Base-by-base conservation (phyloP, 176 grass and related monocot genomes). In the Dendrocalamus sinicus region DNA sequence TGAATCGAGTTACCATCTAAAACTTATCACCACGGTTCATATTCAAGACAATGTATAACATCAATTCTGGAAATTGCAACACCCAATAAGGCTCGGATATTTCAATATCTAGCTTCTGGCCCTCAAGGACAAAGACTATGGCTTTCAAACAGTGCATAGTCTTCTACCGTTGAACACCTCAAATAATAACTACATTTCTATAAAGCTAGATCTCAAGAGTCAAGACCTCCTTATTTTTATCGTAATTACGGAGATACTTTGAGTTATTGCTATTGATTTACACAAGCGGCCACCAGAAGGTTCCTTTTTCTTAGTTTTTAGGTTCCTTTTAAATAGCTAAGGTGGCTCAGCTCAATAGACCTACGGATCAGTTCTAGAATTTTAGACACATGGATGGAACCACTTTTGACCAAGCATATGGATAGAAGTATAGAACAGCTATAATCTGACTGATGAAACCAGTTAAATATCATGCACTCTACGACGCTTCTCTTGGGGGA, bases 201-300 rank as follows among this genome's bases (percentile, higher is more conserved):
- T n/a, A 76, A 54, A 35, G 7, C 72, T 59, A 68, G 11, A 89
- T 76, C 19, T 13, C 48, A 60, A 73, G 35, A n/a, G 13, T 13
- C 48, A 60, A 73, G 35, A 30, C 23, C 62, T 81, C 41, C 59
- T 70, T 85, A 78, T 70, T 82, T 70, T 82, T 67, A 46, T 51
- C 67, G 52, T 66, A 50, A 41, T 32, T 78, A 54, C 3, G 73
- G 79, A 59, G 74, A 78, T 73, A 59, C 67, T 66, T 71, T 50
- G 63, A 85, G 54, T 87, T 84, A 87, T 87, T 87, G 47, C 75
- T 83, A 87, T 47, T 72, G 30, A 48, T 28, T 81, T 79, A 84
- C 79, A 83, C 80, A 87, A 64, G 61, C 59, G 30, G 60, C 48
- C 85, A 37, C 67, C 37, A 61, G 75, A 67, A 67, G 48, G 45